Evolutionary conservation across 169 alveolate genomes (phyloP), one percentile per base, ranked within the genome.

Genomic region (Cryptosporidium bovis): DNA sequence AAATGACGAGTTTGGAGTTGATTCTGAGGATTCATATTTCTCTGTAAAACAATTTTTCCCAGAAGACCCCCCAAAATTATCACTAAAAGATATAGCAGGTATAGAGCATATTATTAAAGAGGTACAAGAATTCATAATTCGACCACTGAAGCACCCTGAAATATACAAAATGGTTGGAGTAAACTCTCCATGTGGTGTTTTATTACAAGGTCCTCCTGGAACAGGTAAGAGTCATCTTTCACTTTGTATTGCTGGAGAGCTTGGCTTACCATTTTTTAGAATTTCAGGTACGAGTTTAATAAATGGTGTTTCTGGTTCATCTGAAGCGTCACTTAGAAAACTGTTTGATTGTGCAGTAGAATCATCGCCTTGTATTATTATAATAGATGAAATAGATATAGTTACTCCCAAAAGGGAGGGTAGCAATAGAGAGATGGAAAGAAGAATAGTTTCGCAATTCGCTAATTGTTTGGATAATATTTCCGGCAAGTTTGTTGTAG

Each of bases 161-260:
- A 92, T 95, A 53, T 96, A 95, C 90, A 84, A 91, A 64, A 93
- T 92, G 71, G 93, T 97, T 24, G 97, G 97, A 7, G 91, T 95
- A 24, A 90, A 95, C 36, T 96, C 98, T 20, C 97, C 99, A 27
- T 95, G 96, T 12, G 98, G 99, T 2, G 96, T 97, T 24, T 92
- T 97, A 69, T 91, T 97, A 67, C 97, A 95, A 91, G 99, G 99
- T 12, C 98, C 99, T 2, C 99, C 99, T 0, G 99, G 99, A 2
- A 95, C 99, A 82, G 99, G 99, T 18, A 95, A 95, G 90, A 97
- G 99, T 12, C 92, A 96, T 48, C 96, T 98, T 53, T 99, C 99
- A 3, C 96, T 97, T 90, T 99, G 99, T 36, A 95, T 95, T 3
- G 95, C 99, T 48, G 96, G 92, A 31, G 95, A 93, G 65, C 67